A percentile compares a stretch with the other conserved stretches of the same genome.
These are phyloP conservation scores for Aspergillus coremiiformis DNA, from an alignment of 495 filamentous ascomycete species.

Conservation along the genomic window DNA sequence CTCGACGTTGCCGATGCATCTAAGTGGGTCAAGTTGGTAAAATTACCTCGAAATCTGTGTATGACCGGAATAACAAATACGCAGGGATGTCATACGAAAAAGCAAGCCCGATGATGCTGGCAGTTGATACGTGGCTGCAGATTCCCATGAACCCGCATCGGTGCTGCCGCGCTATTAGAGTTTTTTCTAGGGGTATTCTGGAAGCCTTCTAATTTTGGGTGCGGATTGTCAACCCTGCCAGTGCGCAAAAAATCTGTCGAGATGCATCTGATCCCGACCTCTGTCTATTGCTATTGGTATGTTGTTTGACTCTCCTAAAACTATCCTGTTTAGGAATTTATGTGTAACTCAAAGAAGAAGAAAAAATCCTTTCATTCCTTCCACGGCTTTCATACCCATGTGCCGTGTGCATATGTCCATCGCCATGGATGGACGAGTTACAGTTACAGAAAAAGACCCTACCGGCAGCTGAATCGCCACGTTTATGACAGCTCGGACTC, in stretches of 20 bases:
- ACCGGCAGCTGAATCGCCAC: background rate
- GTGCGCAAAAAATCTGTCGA: constrained; percentile 1
- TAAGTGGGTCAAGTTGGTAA: background rate
- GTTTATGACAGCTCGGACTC: background rate
- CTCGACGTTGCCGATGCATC: background rate
- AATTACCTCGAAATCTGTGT: background rate
- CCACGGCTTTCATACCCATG: background rate
- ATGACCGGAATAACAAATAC: background rate
- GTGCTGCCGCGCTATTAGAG: constrained; percentile 1
- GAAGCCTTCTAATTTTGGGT: constrained; percentile 13
- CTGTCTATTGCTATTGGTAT: too few species aligned
- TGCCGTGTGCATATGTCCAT: background rate
- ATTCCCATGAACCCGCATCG: constrained; percentile 1
- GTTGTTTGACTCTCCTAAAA: background rate
- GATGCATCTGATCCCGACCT: background rate
- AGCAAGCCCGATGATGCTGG: background rate
- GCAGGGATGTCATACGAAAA: background rate
- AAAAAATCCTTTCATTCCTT: background rate
- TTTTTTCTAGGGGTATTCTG: constrained; percentile 3
- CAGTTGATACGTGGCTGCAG: background rate
- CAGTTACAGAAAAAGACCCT: background rate
- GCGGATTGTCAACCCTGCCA: background rate
- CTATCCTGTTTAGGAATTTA: background rate
- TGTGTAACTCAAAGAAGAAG: background rate
- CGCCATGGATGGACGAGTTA: too few species aligned